Conservation (phyloP, 1,284 basidiomycete genomes). For the Leccinum solheimii region DNA sequence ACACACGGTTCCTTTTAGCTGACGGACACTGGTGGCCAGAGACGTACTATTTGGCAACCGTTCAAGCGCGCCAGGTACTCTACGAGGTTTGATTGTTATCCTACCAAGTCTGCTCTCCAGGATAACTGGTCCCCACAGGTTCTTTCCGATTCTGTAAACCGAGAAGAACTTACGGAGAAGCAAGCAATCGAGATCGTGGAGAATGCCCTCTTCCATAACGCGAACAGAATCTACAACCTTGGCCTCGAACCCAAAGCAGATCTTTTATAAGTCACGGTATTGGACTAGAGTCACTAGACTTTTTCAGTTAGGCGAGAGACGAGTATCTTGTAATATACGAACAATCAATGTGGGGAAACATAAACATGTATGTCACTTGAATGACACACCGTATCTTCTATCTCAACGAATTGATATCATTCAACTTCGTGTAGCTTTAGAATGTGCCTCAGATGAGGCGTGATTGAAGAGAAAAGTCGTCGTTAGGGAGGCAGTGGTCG, state of each 20-base stretch:
- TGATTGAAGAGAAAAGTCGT: too few relatives aligned
- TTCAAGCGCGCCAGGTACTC: constrained; percentile 63
- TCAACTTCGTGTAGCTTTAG: neutral
- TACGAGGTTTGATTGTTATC: constrained; percentile 45
- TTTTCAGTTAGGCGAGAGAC: neutral
- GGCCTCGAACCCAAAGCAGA: constrained; percentile 27
- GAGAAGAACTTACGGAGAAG: constrained; percentile 25
- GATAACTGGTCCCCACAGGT: constrained; percentile 20
- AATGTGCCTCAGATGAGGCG: too few relatives aligned
- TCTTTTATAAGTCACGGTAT: constrained; percentile 8
- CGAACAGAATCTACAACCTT: constrained; percentile 32
- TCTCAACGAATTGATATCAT: neutral
- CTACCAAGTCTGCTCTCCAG: neutral
- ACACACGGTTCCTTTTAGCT: constrained; percentile 39
- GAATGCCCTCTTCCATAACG: constrained; percentile 34
- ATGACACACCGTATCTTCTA: neutral
- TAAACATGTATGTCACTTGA: too few relatives aligned
- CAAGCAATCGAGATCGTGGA: constrained; percentile 31
- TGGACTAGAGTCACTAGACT: neutral
- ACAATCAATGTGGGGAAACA: neutral
- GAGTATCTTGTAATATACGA: neutral
- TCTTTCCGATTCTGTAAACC: constrained; percentile 22
- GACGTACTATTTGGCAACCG: constrained; percentile 63
- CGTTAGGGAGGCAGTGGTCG: too few relatives aligned
- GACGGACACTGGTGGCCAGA: constrained; percentile 82